Evolutionary conservation across 768 basidiomycete species (phyloP), one percentile per base, ranked within the genome.

Genomic region (Clathrus columnatus): DNA sequence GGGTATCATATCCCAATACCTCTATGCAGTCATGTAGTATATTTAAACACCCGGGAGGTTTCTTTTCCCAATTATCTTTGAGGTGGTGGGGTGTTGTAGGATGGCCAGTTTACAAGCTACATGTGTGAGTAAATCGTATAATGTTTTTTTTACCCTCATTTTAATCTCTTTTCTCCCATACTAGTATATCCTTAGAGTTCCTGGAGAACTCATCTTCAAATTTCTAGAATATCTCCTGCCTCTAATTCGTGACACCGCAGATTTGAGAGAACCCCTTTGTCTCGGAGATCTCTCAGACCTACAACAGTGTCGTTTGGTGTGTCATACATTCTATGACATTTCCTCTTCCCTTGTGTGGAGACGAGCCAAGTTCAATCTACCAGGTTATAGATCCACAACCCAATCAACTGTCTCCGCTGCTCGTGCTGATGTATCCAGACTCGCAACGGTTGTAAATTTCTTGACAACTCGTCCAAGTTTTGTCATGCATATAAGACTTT

Each of bases 191-290:
- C 43, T 23, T 41, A 10, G 30, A 14, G 51, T 41, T 52, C 51
- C 51, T 1, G 51, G 32, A 18, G 51, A 52, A 52, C 51, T 52
- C 32, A 18, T 52, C 20, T 24, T 24, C 21, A 52, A 52, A 24
- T 18, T 30, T 52, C 43, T 52, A 32, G 21, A 52, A n/a, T 36
- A 52, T n/a, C 51, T 42, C 16, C 23, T 50, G 6, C 28, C 32
- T 14, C 20, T 5, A 20, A 36, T 52, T 42, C 27, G 8, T 43
- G 51, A 52, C 23, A 42, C 32, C 26, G 27, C 24, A 36, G 32
- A 24, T 43, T 42, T 52, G 10, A 36, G 51, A 36, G 36, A 52
- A 18, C 32, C 51, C 28, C 20, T 52, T 17, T 17, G 3, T 21
- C 4, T 20, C 32, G 51, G 51, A 41, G 51, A 52, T 4, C 32